Evolutionary conservation across 1,139 yeast species (phyloP).

Genomic region (Nakaseomyces nivariensis): DNA sequence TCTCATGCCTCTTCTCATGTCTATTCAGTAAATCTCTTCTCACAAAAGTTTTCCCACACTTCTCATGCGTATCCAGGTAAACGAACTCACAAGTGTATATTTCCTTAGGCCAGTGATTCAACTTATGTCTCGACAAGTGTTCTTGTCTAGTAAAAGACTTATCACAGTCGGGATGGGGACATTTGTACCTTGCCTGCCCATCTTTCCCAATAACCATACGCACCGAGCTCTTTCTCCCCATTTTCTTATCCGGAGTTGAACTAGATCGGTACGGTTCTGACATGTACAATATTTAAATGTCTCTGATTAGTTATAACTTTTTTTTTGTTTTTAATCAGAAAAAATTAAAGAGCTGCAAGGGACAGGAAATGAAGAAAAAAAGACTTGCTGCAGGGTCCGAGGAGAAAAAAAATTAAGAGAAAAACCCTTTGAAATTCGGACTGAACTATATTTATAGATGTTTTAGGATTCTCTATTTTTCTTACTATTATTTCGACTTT

Average conservation of each 20-base stretch:
- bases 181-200: slow-evolving; percentile 20
- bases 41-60: slow-evolving; percentile 51
- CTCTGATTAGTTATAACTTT: no score
- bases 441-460: no score
- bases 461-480: no score
- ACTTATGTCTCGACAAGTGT: slow-evolving; percentile 32
- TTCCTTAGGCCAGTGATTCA: slow-evolving; percentile 34
- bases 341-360: no score
- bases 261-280: neutral
- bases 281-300: neutral
- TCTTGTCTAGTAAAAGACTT: slow-evolving; percentile 33
- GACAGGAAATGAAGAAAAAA: no score
- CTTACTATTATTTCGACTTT: no score
- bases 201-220: slow-evolving; percentile 1
- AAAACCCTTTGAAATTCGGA: no score
- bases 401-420: no score
- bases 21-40: slow-evolving; percentile 44
- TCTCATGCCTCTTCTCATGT: slow-evolving; percentile 43
- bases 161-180: slow-evolving; percentile 35
- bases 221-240: neutral
- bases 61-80: slow-evolving; percentile 22
- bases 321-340: no score
- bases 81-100: slow-evolving; percentile 41
- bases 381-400: no score
- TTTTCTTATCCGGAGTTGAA: neutral